Percentiles rank a stretch among this genome's conserved stretches.
Conservation (phyloP, 2,329 filamentous ascomycete species). For the Aspergillus unguis region DNA sequence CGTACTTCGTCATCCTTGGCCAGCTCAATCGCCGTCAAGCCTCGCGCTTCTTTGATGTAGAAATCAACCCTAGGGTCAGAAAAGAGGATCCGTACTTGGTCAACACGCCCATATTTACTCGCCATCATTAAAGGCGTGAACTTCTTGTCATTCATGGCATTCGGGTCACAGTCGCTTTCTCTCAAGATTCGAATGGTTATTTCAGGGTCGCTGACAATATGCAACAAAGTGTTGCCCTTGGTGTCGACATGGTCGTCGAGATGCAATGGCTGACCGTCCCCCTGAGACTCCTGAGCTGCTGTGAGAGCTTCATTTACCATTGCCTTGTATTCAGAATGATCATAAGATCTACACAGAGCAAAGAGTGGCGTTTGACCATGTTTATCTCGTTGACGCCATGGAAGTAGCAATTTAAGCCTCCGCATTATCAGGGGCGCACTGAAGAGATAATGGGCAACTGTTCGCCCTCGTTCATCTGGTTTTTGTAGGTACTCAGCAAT, state of each 20-base stretch:
- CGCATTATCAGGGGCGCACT: constrained; percentile 78
- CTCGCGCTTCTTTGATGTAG: constrained; percentile 76
- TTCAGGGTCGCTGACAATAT: constrained; percentile 84
- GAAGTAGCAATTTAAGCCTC: constrained; percentile 71
- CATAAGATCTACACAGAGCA: constrained; percentile 90
- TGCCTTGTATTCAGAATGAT: constrained; percentile 76
- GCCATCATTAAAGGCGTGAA: constrained; percentile 98
- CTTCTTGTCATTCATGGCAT: constrained; percentile 88
- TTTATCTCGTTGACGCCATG: constrained; percentile 88
- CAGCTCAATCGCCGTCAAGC: constrained; percentile 89
- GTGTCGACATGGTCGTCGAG: constrained; percentile 87
- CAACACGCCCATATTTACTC: constrained; percentile 94
- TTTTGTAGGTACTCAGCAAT: constrained; percentile 66
- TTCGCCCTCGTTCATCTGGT: constrained; percentile 82
- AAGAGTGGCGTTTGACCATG: constrained; percentile 98
- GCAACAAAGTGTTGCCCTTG: constrained; percentile 92
- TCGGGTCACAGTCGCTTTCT: constrained; percentile 89
- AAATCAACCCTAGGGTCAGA: constrained; percentile 83
- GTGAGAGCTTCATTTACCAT: constrained; percentile 84
- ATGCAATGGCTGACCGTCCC: constrained; percentile 75
- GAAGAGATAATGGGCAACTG: constrained; percentile 93
- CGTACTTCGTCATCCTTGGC: constrained; percentile 97
- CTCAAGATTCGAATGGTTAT: constrained; percentile 73
- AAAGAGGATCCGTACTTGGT: constrained; percentile 86
- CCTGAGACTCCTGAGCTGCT: constrained; percentile 70